Conservation (phyloP, 305 asterid species). For the Fraxinus baroniana region DNA sequence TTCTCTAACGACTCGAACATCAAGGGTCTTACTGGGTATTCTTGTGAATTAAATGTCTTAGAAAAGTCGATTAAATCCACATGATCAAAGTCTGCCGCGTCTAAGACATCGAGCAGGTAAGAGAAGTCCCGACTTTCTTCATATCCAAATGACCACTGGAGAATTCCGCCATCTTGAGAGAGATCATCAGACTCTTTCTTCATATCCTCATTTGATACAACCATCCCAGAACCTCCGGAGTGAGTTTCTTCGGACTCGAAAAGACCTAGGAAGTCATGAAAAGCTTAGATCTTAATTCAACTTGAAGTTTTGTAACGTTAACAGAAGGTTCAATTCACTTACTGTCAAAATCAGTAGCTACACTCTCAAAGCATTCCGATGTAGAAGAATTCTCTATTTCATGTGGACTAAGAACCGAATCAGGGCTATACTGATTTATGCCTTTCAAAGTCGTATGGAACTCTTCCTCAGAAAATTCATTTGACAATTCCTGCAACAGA, state of each 20-base stretch:
- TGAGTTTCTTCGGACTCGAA: constrained; percentile 29
- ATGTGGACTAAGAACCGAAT: constrained; percentile 36
- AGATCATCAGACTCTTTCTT: constrained; percentile 17
- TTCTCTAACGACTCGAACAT: constrained; percentile 37
- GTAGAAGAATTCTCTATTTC: constrained; percentile 21
- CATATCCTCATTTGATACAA: constrained; percentile 33
- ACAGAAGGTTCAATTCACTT: constrained; percentile 4
- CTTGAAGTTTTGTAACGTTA: neutral
- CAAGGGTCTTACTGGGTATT: constrained; percentile 27
- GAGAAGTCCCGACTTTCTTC: constrained; percentile 40
- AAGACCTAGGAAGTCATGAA: constrained; percentile 23
- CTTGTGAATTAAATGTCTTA: constrained; percentile 22
- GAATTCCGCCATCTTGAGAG: constrained; percentile 10
- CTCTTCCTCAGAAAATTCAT: constrained; percentile 1
- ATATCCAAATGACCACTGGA: constrained; percentile 18
- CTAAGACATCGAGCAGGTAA: constrained; percentile 42
- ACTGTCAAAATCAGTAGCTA: constrained; percentile 26
- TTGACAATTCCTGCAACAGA: constrained; percentile 24
- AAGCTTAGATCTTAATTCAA: neutral
- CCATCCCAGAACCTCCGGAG: constrained; percentile 37
- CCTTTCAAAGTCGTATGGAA: constrained; percentile 21
- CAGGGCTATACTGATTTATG: constrained; percentile 35
- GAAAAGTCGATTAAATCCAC: neutral
- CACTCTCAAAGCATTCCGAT: constrained; percentile 18
- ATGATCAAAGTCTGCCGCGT: constrained; percentile 27